Evolutionary conservation across 2,329 filamentous ascomycete species (phyloP), one percentile per base, ranked within the genome.

Genomic region (Grosmannia huntii): DNA sequence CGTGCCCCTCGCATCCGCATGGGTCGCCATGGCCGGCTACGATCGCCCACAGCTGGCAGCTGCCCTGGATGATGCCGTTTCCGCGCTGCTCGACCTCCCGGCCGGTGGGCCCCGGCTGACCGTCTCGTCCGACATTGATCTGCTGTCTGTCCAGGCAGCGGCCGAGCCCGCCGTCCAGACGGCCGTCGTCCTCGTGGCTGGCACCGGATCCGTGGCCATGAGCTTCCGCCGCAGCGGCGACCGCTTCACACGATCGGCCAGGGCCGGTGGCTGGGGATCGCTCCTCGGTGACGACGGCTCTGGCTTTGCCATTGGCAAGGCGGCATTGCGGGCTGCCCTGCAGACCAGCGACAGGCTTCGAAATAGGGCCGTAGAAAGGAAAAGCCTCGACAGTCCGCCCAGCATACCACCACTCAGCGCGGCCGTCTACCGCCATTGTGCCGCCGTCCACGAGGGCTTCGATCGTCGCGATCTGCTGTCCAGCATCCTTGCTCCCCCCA

Each of bases 151-250:
- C 1, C 60, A 68, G 11, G 59, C 59, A 5, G 46, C 62, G 9
- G 23, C 21, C 10, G 28, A 53, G 62, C 14, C 2, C 11, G 50
- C 38, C 28, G 64, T 59, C 49, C 61, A 58, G 38, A 66, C 68
- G 0, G 65, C 63, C 2, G 62, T 73, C 44, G 70, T 73, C 2
- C 62, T 76, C 5, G 69, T 76, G 5, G 72, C 72, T 12, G 74
- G 74, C 0, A 76, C 74, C 0, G 73, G 74, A 0, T 73, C 71
- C 11, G 67, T 75, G 3, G 70, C 69, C n/a, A 74, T 74, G 66
- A 66, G 66, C 21, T 76, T 60, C 11, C 63, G 63, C n/a, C 33
- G 28, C 41, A 56, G 63, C 19, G 44, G 53, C 54, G 53, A 56
- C 4, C 56, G 57, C 0, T 66, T 69, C 38, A 49, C 61, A 7